Conservation (phyloP, 805 yeast genomes). For the Kuraishia hungarica region DNA sequence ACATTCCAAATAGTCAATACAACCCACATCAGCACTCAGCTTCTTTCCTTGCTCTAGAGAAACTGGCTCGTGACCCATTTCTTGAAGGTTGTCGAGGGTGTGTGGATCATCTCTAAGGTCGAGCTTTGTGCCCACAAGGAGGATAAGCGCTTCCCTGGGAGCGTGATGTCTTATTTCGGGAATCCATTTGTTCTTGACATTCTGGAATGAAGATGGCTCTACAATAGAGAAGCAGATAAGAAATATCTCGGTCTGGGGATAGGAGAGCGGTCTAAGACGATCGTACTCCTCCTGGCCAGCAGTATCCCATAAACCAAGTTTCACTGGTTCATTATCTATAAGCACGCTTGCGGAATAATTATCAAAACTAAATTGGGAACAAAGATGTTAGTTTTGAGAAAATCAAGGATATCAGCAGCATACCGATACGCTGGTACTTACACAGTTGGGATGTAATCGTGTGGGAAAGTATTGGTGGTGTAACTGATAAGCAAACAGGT, state of each 20-base stretch:
- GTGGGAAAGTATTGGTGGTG: constrained; percentile 88
- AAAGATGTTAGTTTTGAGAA: not conserved
- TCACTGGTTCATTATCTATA: constrained; percentile 74
- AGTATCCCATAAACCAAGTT: constrained; percentile 90
- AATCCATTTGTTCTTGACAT: constrained; percentile 74
- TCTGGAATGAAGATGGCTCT: constrained; percentile 71
- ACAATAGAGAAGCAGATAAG: constrained; percentile 80
- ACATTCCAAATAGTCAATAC: constrained; percentile 75
- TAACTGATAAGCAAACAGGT: constrained; percentile 82
- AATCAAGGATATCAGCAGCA: not conserved
- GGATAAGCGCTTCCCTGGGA: constrained; percentile 56
- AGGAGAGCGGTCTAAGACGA: constrained; percentile 78
- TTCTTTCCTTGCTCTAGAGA: constrained; percentile 51
- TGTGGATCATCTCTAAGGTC: constrained; percentile 81
- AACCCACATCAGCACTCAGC: constrained; percentile 63
- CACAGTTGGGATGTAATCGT: constrained; percentile 90
- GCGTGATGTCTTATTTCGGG: constrained; percentile 86
- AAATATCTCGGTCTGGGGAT: constrained; percentile 88
- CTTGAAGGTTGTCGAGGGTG: constrained; percentile 59
- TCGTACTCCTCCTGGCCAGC: constrained; percentile 95
- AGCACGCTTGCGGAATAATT: constrained; percentile 83
- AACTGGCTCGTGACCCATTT: constrained; percentile 55
- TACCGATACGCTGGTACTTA: constrained; percentile 11
- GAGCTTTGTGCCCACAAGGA: constrained; percentile 82
- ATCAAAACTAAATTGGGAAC: constrained; percentile 41